Evolutionary conservation across 1,139 yeast genomes (phyloP), one percentile per base, ranked within the genome.

Genomic region (Yamadazyma oceani): DNA sequence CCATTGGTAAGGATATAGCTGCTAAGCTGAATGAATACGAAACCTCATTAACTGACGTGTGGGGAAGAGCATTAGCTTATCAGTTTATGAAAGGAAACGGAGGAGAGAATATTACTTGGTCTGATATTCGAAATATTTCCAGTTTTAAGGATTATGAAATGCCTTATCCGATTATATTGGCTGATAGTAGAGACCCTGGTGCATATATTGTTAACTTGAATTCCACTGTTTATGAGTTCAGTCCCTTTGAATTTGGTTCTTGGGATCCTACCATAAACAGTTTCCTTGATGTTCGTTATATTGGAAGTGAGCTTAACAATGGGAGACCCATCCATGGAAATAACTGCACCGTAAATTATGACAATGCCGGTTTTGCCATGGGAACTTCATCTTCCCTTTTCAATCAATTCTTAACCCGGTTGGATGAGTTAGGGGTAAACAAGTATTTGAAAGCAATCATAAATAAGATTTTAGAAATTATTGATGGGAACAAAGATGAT

Each of bases 301-400:
- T 69, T 37, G 76, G 77, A 2, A 55, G 73, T 4, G 38, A 48
- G 3, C 50, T 66, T 10, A 49, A 49, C 27, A 50, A 57, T 32
- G 73, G 73, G 1, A 36, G 47, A 27, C 55, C 65, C 2, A 51
- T 54, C 25, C 37, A 45, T 22, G 44, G 56, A 1, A 53, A 53
- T 13, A 41, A 50, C 3, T 70, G 75, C 45, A 49, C 60, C 3
- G 60, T 49, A 1, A 68, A 68, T 22, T 66, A 55, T 43, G 76
- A 71, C 44, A 69, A 70, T 43, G 70, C 73, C 1, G 75, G 76
- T 4, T 71, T 61, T 42, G 46, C 71, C 12, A 58, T 70, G 66
- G 76, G 75, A 2, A 71, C 76, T 0, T 67, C 74, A 2, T 68
- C 74, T 7, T 58, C 75, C 1, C 53, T 71, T 34, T 70, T 70